Base-by-base conservation (phyloP, 83 land plant species). In the Diphasiastrum complanatum region DNA sequence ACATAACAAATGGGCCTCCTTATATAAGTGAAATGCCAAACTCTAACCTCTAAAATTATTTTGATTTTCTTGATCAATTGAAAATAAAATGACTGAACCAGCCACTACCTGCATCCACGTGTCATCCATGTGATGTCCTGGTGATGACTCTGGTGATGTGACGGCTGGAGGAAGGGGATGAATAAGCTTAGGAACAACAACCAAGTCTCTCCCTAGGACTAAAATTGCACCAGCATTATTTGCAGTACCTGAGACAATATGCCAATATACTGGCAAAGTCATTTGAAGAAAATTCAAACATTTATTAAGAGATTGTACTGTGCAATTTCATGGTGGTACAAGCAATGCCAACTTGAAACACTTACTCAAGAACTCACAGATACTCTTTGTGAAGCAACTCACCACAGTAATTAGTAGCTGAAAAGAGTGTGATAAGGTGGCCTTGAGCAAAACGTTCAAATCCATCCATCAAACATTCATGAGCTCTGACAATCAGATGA, bases 71-170 rank as follows among this genome's bases (percentile, higher is more conserved):
- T n/a, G n/a, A n/a, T n/a, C n/a, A n/a, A n/a, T n/a, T n/a, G n/a
- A n/a, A n/a, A n/a, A n/a, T n/a, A n/a, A n/a, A n/a, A n/a, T n/a
- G n/a, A n/a, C n/a, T n/a, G n/a, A n/a, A n/a, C n/a, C n/a, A n/a
- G n/a, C n/a, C n/a, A n/a, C n/a, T 64, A 71, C 75, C 69, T 72
- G 75, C 75, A 72, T 72, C 75, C 75, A 72, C 4, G 70, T 72
- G 10, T 72, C 75, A 26, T 72, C 75, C 19, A 65, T 50, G 25
- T 64, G 59, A 2, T 45, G 63, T 33, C 65, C 75, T 11, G 63
- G 63, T 30, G 63, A 59, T 19, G 63, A 50, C 20, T 72, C 75
- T 51, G 61, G 75, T 24, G 75, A 72, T 1, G 47, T 46, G 28
- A 65, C 50, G 18, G 63, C 63, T 47, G 75, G 75, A 57, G 75